A percentile compares a stretch with the other conserved stretches of the same genome.
Evolutionary conservation across 768 basidiomycete genomes (phyloP).

Genomic region (Kwoniella shandongensis): DNA sequence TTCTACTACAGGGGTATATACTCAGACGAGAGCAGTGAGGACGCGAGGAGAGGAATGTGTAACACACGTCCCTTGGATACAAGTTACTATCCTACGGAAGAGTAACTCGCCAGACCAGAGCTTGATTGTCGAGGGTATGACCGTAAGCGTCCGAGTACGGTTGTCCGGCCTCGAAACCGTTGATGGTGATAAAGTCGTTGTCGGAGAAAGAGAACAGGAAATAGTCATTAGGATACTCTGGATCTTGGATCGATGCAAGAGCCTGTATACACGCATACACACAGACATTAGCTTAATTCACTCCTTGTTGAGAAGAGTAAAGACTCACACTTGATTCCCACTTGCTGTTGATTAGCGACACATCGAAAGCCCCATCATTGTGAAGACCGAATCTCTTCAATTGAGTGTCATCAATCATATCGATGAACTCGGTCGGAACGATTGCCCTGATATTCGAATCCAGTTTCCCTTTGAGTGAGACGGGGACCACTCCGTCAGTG

Average conservation of each 20-base stretch:
- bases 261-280: slow-evolving; percentile 48
- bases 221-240: slow-evolving; percentile 63
- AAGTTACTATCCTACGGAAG: slow-evolving; percentile 57
- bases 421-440: slow-evolving; percentile 62
- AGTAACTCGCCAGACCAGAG: slow-evolving; percentile 65
- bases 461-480: slow-evolving; percentile 60
- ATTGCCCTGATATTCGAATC: slow-evolving; percentile 60
- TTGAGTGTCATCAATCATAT: slow-evolving; percentile 60
- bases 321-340: slow-evolving; percentile 64
- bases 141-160: slow-evolving; percentile 60
- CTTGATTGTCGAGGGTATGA: slow-evolving; percentile 64
- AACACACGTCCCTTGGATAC: too few relatives aligned
- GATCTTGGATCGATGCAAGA: slow-evolving; percentile 61
- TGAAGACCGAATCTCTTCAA: slow-evolving; percentile 66
- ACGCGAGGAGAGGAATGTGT: too few relatives aligned
- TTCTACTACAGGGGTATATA: too few relatives aligned
- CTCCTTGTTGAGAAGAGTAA: too few relatives aligned
- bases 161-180: slow-evolving; percentile 60
- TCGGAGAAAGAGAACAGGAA: slow-evolving; percentile 69
- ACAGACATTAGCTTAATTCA: not conserved
- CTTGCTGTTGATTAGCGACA: slow-evolving; percentile 64
- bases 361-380: slow-evolving; percentile 52
- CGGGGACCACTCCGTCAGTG: slow-evolving; percentile 60
- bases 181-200: slow-evolving; percentile 64
- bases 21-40: too few relatives aligned